A percentile compares a stretch with the other conserved stretches of the same genome.
Conservation (phyloP, 495 filamentous ascomycete species). For the Cercophora samala region DNA sequence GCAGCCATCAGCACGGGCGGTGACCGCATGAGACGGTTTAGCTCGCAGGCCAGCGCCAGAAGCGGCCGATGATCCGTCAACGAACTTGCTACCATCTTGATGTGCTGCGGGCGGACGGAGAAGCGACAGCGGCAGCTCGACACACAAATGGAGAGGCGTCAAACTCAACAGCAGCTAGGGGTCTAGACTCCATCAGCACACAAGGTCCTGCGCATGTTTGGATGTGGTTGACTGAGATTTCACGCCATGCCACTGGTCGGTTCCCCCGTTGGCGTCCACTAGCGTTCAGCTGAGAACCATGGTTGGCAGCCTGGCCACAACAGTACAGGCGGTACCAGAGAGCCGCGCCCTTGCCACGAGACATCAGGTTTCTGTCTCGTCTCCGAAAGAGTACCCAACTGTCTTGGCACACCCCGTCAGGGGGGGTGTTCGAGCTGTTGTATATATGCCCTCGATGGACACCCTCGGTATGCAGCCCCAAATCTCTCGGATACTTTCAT, state of each 20-base stretch:
- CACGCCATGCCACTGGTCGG: not conserved
- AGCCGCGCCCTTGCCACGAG: slow-evolving; percentile 1
- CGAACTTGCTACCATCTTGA: not conserved
- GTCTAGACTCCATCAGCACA: not conserved
- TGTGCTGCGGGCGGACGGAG: not conserved
- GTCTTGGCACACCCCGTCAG: not conserved
- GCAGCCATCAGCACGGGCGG: not conserved
- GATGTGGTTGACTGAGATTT: not conserved
- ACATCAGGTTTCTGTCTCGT: slow-evolving; percentile 6
- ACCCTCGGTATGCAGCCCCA: not conserved
- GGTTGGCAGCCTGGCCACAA: not conserved
- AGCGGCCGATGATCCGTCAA: slow-evolving; percentile 1
- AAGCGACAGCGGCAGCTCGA: not conserved
- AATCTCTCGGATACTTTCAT: not conserved
- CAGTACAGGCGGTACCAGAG: not conserved
- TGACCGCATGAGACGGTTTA: slow-evolving; percentile 2
- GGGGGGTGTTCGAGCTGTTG: not conserved
- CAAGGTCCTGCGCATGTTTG: not conserved
- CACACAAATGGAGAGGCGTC: not conserved
- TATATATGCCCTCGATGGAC: not conserved
- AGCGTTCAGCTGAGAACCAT: slow-evolving; percentile 7
- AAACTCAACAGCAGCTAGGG: not conserved
- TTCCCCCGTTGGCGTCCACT: slow-evolving; percentile 6
- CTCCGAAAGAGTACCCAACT: not conserved
- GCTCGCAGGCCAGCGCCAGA: not conserved